Base-by-base conservation (phyloP, 1,139 yeast genomes). In the Eremothecium sinecaudum region DNA sequence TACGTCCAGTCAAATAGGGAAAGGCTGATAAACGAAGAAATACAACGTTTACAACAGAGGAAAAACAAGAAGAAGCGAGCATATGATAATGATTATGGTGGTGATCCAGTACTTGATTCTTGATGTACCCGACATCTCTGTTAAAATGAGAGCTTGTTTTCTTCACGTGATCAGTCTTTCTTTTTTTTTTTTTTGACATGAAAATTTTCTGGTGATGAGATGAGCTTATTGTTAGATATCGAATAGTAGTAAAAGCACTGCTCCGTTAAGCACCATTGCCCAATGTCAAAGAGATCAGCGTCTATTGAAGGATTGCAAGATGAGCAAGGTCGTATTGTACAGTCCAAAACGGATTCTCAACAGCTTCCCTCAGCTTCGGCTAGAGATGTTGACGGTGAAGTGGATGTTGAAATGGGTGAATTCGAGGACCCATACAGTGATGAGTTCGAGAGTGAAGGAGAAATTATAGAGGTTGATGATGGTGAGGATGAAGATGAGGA, bases 371-470 rank as follows among this genome's bases (percentile, higher is more conserved):
- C 50, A 4, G 40, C 52, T 11, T 43, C 36, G n/a, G 48, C 53
- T 4, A 52, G 49, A 18, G 28, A 34, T 11, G 57, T 50, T 11
- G 56, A 51, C 5, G 59, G 23, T 18, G 30, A 27, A 4, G 17
- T 27, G 31, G 37, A 34, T 38, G 66, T 65, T 28, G 84, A 79
- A 18, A 75, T 82, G 77, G 96, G 94, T 22, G 94, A 81, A 51
- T 81, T 83, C 58, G 96, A 86, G 59, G 96, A 83, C 58, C 86
- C 93, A 22, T 84, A 83, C 49, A 94, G 94, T 35, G 98, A 87
- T 58, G 96, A 90, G 44, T 83, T 78, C 50, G 97, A 86, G 55
- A 79, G 92, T 60, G 97, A 90, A 48, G 95, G 83, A 38, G 93
- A 81, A 53, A 79, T 80, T 56, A 79, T 83, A 33, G 86, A 80